These are phyloP conservation scores for Lineolata rhizophorae DNA, from an alignment of 495 filamentous ascomycete genomes.

Conservation along the genomic window DNA sequence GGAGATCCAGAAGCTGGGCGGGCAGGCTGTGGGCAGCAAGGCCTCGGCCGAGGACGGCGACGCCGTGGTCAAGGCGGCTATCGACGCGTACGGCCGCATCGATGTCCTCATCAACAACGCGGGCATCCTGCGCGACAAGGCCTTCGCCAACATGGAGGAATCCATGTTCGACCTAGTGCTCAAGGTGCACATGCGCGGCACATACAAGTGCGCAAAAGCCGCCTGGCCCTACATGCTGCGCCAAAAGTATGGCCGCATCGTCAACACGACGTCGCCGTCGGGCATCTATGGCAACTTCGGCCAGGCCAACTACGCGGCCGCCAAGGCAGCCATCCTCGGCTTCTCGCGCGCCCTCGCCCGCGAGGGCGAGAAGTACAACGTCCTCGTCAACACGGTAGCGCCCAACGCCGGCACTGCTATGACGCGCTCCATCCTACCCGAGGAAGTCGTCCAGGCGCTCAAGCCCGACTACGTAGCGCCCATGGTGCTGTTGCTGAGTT, in stretches of 20 bases:
- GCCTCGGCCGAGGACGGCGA: slow-evolving; percentile 88
- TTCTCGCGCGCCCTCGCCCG: slow-evolving; percentile 82
- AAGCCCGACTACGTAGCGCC: slow-evolving; percentile 98
- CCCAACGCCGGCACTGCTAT: slow-evolving; percentile 94
- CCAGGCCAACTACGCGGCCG: slow-evolving; percentile 92
- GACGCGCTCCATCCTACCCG: slow-evolving; percentile 86
- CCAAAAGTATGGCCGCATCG: slow-evolving; percentile 92
- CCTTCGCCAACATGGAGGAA: slow-evolving; percentile 94
- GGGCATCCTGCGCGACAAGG: slow-evolving; percentile 93
- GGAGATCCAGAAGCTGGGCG: slow-evolving; percentile 78
- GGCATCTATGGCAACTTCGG: slow-evolving; percentile 99
- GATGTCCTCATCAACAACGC: slow-evolving; percentile 96
- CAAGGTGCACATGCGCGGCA: slow-evolving; percentile 81
- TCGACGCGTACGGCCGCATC: slow-evolving; percentile 83
- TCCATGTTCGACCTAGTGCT: slow-evolving; percentile 81
- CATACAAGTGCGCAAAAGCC: slow-evolving; percentile 93
- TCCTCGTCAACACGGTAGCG: slow-evolving; percentile 94
- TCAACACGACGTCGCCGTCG: slow-evolving; percentile 91
- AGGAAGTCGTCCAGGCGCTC: slow-evolving; percentile 96
- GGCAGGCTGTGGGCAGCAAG: slow-evolving; percentile 84
- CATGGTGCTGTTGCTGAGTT: slow-evolving; percentile 68
- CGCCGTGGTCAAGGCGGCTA: slow-evolving; percentile 72
- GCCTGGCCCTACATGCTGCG: slow-evolving; percentile 96
- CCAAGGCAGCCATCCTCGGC: slow-evolving; percentile 88
- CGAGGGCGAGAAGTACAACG: slow-evolving; percentile 95